Percentiles rank a stretch among this genome's conserved stretches.
Evolutionary conservation across 2,329 filamentous ascomycete genomes (phyloP).

Genomic region (Phialophora expanda): DNA sequence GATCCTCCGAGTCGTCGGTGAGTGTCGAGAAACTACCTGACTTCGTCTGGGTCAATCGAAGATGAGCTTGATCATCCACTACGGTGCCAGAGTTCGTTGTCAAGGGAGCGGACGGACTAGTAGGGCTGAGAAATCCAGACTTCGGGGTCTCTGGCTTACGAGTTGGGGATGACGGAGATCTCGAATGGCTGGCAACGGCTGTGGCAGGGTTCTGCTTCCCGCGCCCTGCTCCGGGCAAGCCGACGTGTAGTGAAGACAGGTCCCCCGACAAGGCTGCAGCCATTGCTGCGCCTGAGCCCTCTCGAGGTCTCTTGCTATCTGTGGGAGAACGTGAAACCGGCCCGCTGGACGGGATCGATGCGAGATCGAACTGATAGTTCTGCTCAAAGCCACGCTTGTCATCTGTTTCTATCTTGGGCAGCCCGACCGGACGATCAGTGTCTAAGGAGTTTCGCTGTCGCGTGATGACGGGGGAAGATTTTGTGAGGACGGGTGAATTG

Average conservation of each 20-base stretch:
- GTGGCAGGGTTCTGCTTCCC: slow-evolving; percentile 45
- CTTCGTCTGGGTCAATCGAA: slow-evolving; percentile 36
- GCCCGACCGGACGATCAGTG: slow-evolving; percentile 35
- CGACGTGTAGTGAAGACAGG: slow-evolving; percentile 43
- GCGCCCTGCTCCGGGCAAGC: slow-evolving; percentile 20
- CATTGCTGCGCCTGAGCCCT: slow-evolving; percentile 53
- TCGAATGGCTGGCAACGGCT: slow-evolving; percentile 48
- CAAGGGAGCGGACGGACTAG: slow-evolving; percentile 14
- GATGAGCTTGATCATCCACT: slow-evolving; percentile 29
- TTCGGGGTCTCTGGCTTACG: slow-evolving; percentile 21
- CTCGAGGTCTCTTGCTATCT: slow-evolving; percentile 49
- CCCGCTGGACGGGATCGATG: slow-evolving; percentile 52
- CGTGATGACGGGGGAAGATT: slow-evolving; percentile 40
- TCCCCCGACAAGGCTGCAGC: slow-evolving; percentile 54
- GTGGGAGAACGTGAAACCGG: slow-evolving; percentile 44
- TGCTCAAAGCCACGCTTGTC: slow-evolving; percentile 42
- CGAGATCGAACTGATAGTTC: slow-evolving; percentile 53
- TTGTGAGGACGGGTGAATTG: slow-evolving; percentile 43
- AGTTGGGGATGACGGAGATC: slow-evolving; percentile 45
- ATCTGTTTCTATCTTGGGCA: slow-evolving; percentile 39
- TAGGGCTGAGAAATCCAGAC: slow-evolving; percentile 24
- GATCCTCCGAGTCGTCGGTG: slow-evolving; percentile 51
- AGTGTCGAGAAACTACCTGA: slow-evolving; percentile 43
- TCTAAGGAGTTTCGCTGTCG: slow-evolving; percentile 45
- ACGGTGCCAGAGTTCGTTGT: slow-evolving; percentile 25